Base-by-base conservation (phyloP, 352 stramenopile species). In the Phytophthora palmivora region DNA sequence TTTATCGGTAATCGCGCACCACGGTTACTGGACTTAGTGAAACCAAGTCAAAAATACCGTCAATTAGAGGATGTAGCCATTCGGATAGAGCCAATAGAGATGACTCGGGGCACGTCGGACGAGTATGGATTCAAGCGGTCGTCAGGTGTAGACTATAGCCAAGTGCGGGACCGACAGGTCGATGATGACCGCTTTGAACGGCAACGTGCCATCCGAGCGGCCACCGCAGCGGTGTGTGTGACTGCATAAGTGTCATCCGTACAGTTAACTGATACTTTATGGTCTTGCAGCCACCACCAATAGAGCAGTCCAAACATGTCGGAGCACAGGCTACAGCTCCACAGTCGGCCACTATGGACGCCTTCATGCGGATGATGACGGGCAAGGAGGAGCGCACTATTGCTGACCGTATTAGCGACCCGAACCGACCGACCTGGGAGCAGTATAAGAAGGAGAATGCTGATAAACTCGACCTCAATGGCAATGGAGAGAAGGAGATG, bases 381-480 rank as follows among this genome's bases (percentile, higher is more conserved):
- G 95, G 94, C 16, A 92, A 97, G 64, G 91, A 97, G 48, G 92
- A 98, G 70, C 86, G 94, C 63, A 97, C 91, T 15, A 98, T 98
- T 58, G 88, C 89, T 0, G 90, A 98, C 60, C 94, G 95, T 58
- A 89, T 98, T 34, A 93, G 84, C 48, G 95, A 98, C 72, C 82
- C 86, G 53, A 98, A 98, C 62, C 86, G 95, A 36, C 95, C 95
- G 21, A 98, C 94, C 33, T 98, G 95, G 95, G 95, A 98, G 69
- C 89, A 98, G 53, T 98, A 97, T 77, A 98, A 98, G 73, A 97
- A 97, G 63, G 92, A 98, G 57, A 98, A 98, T 60, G 82, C 94
- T 16, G 94, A 98, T 66, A 98, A 97, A 66, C 71, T 98, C 16
- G 88, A 98, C 54, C 60, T 98, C 42, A 87, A 51, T 14, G 79